phyloP scores from a whole-genome alignment of 2,329 filamentous ascomycete genomes.

The Phoma herbarum region DNA sequence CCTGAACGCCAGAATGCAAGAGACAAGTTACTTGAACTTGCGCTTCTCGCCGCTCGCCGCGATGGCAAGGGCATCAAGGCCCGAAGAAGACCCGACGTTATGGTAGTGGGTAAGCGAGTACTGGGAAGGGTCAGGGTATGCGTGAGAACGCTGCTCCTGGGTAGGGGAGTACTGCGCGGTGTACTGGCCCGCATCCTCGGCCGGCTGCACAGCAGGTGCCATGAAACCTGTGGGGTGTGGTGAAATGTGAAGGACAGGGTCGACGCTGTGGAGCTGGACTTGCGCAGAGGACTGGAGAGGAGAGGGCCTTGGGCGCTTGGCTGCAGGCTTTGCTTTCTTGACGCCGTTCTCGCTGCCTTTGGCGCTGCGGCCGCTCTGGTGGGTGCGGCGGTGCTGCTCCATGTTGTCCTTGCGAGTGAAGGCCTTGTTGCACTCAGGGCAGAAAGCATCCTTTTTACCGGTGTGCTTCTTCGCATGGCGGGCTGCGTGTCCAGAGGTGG shows the following conservation, averaged over 20 bases:
- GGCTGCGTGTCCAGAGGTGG: conserved; percentile 84
- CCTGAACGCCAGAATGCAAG: conserved; percentile 5
- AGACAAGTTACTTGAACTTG: conserved; percentile 41
- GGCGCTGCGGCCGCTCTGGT: conserved; percentile 64
- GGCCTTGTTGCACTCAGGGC: conserved; percentile 76
- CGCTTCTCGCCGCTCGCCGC: conserved; percentile 51
- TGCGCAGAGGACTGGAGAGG: conserved; percentile 41
- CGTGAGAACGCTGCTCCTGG: conserved; percentile 24
- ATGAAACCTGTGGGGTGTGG: conserved; percentile 39
- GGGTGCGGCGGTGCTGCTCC: conserved; percentile 84
- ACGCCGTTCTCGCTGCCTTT: conserved; percentile 47
- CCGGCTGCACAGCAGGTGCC: conserved; percentile 40
- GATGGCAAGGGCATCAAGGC: conserved; percentile 50
- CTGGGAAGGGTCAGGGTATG: conserved; percentile 44
- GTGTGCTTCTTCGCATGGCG: conserved; percentile 86
- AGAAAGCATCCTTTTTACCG: conserved; percentile 78
- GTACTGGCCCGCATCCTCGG: conserved; percentile 22
- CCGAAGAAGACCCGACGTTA: conserved; percentile 41
- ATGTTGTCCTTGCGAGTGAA: conserved; percentile 87
- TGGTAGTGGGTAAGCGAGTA: conserved; percentile 38
- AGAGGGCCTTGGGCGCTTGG: conserved; percentile 45
- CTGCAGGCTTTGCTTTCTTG: conserved; percentile 49
- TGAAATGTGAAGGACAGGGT: conserved; percentile 40
- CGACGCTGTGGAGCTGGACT: conserved; percentile 38
- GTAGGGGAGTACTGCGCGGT: conserved; percentile 35